Conservation (phyloP, 2,329 filamentous ascomycete genomes). For the Colletotrichum tamarilloi region DNA sequence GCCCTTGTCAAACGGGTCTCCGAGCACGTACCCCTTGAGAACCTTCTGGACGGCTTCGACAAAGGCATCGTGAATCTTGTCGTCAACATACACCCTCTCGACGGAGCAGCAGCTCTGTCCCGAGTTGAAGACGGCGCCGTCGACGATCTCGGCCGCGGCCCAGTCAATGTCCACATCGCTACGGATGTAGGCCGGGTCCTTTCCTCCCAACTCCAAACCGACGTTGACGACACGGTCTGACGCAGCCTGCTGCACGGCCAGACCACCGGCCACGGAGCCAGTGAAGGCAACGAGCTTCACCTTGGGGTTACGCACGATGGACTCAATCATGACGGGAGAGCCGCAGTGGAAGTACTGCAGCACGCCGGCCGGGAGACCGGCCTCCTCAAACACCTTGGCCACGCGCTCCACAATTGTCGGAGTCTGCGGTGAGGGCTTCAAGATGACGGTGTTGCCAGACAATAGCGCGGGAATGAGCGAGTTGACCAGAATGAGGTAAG, state of each 20-base stretch:
- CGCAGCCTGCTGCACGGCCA: conserved; percentile 87
- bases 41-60: conserved; percentile 83
- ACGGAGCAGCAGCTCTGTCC: conserved; percentile 97
- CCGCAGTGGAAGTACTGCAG: conserved; percentile 95
- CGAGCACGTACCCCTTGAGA: conserved; percentile 83
- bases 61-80: conserved; percentile 85
- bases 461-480: conserved; percentile 92
- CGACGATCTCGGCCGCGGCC: conserved; percentile 94
- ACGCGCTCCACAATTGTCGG: conserved; percentile 92
- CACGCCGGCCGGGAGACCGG: conserved; percentile 84
- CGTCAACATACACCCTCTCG: conserved; percentile 91
- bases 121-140: conserved; percentile 97
- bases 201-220: conserved; percentile 91
- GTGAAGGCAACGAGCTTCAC: conserved; percentile 92
- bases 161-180: conserved; percentile 88
- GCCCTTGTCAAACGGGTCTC: conserved; percentile 82
- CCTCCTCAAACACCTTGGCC: conserved; percentile 78
- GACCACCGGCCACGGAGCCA: conserved; percentile 87
- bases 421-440: conserved; percentile 96
- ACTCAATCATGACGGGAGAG: conserved; percentile 79
- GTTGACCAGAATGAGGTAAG: conserved; percentile 93
- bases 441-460: conserved; percentile 88
- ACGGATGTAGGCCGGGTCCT: conserved; percentile 92
- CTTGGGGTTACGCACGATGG: conserved; percentile 80
- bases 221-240: conserved; percentile 87